These are phyloP conservation scores for Parafenestella ontariensis DNA, from an alignment of 2,329 filamentous ascomycete species.

Conservation along the genomic window DNA sequence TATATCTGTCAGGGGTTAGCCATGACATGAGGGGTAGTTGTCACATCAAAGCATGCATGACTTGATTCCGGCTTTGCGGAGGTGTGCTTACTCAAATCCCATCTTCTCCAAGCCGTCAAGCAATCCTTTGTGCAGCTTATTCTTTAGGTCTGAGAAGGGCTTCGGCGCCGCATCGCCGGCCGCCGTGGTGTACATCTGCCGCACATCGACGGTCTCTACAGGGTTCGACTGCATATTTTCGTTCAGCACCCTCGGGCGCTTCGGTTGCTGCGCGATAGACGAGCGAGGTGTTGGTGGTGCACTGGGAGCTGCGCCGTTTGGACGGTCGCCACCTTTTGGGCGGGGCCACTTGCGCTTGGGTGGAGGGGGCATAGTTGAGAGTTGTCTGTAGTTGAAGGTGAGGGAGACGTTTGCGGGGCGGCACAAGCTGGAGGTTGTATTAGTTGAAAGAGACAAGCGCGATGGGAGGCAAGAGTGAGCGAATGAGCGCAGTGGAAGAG, in stretches of 20 bases:
- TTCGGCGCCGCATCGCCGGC: conserved; percentile 29
- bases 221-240: conserved; percentile 13
- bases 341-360: conserved; percentile 36
- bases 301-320: conserved; percentile 10
- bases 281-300: conserved; percentile 18
- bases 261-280: conserved; percentile 29
- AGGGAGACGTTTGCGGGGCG: conserved; percentile 15
- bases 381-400: conserved; percentile 21
- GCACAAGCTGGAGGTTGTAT: conserved; percentile 21
- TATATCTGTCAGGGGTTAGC: conserved; percentile 42
- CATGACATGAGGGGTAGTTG: not conserved
- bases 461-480: conserved; percentile 23
- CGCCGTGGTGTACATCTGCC: conserved; percentile 33
- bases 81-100: conserved; percentile 46
- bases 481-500: conserved; percentile 26
- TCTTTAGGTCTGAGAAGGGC: conserved; percentile 38
- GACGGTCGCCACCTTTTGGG: conserved; percentile 17
- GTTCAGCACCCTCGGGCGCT: conserved; percentile 27
- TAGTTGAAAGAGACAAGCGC: conserved; percentile 30
- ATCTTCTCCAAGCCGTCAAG: conserved; percentile 44
- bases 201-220: conserved; percentile 25
- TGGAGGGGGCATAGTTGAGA: conserved; percentile 29
- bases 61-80: not conserved
- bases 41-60: not conserved
- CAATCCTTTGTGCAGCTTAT: conserved; percentile 34